Percentiles rank a stretch among this genome's conserved stretches.
These are phyloP conservation scores for Blastobotrys illinoisensis DNA, from an alignment of 1,139 yeast species.

Conservation along the genomic window DNA sequence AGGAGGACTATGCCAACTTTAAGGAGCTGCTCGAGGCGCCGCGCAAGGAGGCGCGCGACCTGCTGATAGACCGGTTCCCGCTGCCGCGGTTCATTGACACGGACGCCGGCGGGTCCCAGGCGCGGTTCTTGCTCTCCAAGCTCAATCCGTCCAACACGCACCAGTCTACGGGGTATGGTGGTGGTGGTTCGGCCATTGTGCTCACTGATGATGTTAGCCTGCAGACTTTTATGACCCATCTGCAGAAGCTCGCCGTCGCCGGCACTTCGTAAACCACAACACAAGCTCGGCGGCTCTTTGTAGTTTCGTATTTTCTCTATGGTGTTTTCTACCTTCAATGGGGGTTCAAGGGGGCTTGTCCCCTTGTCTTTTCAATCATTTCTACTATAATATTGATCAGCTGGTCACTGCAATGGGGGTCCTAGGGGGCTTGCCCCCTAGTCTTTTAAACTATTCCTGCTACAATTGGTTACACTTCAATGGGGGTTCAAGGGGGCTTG, in stretches of 20 bases:
- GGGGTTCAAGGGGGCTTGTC: too few relatives aligned
- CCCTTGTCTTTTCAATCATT: too few relatives aligned
- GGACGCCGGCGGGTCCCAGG: conserved; percentile 97
- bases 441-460: too few relatives aligned
- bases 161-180: conserved; percentile 48
- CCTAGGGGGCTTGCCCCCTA: too few relatives aligned
- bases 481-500: too few relatives aligned
- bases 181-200: conserved; percentile 66
- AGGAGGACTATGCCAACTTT: conserved; percentile 83
- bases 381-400: too few relatives aligned
- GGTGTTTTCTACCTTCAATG: too few relatives aligned
- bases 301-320: too few relatives aligned
- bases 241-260: conserved; percentile 73
- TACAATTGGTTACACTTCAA: too few relatives aligned
- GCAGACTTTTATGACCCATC: conserved; percentile 87
- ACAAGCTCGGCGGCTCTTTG: neutral
- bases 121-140: conserved; percentile 89
- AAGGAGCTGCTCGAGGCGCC: conserved; percentile 85
- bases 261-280: conserved; percentile 30
- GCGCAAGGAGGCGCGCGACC: conserved; percentile 84
- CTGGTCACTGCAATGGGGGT: too few relatives aligned
- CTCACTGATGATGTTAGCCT: conserved; percentile 92
- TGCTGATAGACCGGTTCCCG: conserved; percentile 91
- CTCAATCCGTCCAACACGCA: conserved; percentile 89
- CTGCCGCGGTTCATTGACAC: conserved; percentile 94